Evolutionary conservation across 2,329 filamentous ascomycete genomes (phyloP).

Genomic region (Stylonectria norvegica): DNA sequence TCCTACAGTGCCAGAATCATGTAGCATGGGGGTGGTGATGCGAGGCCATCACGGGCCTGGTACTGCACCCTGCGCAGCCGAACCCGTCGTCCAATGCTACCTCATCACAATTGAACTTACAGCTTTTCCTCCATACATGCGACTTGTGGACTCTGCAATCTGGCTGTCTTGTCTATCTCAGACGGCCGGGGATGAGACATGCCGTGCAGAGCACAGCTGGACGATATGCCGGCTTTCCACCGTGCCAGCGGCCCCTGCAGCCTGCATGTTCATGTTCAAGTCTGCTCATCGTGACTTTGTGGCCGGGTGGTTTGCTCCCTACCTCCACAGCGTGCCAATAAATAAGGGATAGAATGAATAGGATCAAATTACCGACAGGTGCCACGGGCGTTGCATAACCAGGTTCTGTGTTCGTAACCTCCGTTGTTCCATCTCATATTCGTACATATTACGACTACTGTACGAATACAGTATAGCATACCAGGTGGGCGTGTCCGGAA

Average conservation of each 20-base stretch:
- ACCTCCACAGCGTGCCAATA: background rate
- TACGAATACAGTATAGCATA: too few species aligned
- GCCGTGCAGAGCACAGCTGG: slow-evolving; percentile 7
- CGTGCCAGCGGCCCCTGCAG: too few species aligned
- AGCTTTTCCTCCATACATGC: slow-evolving; percentile 2
- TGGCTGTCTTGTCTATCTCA: background rate
- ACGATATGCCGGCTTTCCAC: background rate
- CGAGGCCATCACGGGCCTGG: background rate
- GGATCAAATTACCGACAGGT: background rate
- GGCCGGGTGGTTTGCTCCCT: background rate
- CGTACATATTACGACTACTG: too few species aligned
- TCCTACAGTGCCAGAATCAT: too few species aligned
- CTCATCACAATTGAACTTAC: slow-evolving; percentile 6
- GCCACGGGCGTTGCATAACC: background rate
- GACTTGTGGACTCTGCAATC: slow-evolving; percentile 7
- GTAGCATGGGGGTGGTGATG: too few species aligned
- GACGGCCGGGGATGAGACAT: slow-evolving; percentile 11
- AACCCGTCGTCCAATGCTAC: slow-evolving; percentile 3
- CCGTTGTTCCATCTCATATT: too few species aligned
- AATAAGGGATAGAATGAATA: background rate
- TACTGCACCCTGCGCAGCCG: background rate
- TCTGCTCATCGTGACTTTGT: background rate
- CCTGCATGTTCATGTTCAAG: too few species aligned
- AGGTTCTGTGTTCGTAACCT: too few species aligned
- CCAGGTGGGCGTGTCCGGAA: too few species aligned